Percentiles rank a stretch among this genome's conserved stretches.
Conservation (phyloP, 306 rosid species). For the Glycine latifolia region DNA sequence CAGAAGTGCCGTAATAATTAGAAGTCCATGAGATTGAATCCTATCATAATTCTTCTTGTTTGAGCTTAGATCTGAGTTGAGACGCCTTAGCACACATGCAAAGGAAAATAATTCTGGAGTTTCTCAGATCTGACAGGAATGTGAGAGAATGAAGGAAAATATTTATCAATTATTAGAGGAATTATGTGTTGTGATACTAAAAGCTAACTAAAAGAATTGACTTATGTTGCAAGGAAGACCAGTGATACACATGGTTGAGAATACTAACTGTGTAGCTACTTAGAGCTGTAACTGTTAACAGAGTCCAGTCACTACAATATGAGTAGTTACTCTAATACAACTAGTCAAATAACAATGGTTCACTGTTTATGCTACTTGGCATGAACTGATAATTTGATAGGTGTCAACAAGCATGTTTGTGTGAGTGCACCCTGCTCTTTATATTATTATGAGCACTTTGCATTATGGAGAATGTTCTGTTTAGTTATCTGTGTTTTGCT, state of each 20-base stretch:
- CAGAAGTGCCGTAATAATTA: background rate
- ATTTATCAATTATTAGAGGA: background rate
- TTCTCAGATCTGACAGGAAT: background rate
- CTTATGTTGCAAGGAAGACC: background rate
- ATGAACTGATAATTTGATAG: background rate
- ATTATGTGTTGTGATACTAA: background rate
- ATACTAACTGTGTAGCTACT: background rate
- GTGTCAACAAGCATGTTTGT: background rate
- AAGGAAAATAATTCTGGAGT: background rate
- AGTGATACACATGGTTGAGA: constrained; percentile 20
- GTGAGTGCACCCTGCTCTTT: background rate
- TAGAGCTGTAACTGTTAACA: constrained; percentile 5
- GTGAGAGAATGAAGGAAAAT: background rate
- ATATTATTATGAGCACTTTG: background rate
- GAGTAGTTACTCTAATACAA: background rate
- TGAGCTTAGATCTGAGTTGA: background rate
- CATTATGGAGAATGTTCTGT: background rate
- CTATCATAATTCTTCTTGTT: background rate
- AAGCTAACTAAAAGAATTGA: background rate
- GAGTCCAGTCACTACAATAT: background rate
- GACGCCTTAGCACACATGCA: background rate
- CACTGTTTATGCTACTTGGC: background rate
- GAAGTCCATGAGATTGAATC: background rate
- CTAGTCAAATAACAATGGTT: background rate
- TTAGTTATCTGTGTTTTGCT: constrained; percentile 15